Percentiles rank a stretch among this genome's conserved stretches.
Evolutionary conservation across 805 yeast species (phyloP).

Genomic region (Kodamaea fukazawae): DNA sequence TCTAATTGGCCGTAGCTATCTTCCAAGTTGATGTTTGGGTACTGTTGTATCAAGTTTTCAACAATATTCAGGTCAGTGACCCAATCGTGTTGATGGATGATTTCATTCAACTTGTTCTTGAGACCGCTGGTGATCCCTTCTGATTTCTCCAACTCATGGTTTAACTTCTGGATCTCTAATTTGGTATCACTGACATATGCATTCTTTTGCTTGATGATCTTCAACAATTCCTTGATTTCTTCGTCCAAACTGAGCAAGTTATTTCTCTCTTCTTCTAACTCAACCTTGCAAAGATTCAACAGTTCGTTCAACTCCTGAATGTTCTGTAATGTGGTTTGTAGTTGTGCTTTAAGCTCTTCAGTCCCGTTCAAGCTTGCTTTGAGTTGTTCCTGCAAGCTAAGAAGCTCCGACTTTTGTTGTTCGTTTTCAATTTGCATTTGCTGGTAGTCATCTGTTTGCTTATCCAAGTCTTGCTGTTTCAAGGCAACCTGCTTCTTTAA

Average conservation of each 20-base stretch:
- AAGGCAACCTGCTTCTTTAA: constrained; percentile 33
- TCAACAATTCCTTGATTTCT: constrained; percentile 63
- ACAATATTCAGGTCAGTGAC: constrained; percentile 61
- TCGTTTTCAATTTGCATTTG: constrained; percentile 67
- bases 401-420: constrained; percentile 58
- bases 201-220: constrained; percentile 41
- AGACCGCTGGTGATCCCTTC: constrained; percentile 35
- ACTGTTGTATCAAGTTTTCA: constrained; percentile 54
- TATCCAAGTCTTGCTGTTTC: constrained; percentile 43
- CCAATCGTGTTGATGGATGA: constrained; percentile 68
- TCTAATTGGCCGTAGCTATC: constrained; percentile 58
- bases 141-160: constrained; percentile 54
- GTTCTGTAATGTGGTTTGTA: constrained; percentile 1
- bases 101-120: constrained; percentile 38
- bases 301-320: constrained; percentile 22
- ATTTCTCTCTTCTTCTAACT: constrained; percentile 54
- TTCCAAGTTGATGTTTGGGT: constrained; percentile 60
- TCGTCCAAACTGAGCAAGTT: constrained; percentile 68
- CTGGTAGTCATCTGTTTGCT: constrained; percentile 55
- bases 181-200: constrained; percentile 47
- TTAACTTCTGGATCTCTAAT: constrained; percentile 50
- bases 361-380: constrained; percentile 11
- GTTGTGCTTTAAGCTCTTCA: constrained; percentile 22
- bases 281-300: constrained; percentile 20
- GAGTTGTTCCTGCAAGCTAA: constrained; percentile 41